phyloP scores from a whole-genome alignment of 1,284 basidiomycete genomes.

The Takashimella tepidaria region DNA sequence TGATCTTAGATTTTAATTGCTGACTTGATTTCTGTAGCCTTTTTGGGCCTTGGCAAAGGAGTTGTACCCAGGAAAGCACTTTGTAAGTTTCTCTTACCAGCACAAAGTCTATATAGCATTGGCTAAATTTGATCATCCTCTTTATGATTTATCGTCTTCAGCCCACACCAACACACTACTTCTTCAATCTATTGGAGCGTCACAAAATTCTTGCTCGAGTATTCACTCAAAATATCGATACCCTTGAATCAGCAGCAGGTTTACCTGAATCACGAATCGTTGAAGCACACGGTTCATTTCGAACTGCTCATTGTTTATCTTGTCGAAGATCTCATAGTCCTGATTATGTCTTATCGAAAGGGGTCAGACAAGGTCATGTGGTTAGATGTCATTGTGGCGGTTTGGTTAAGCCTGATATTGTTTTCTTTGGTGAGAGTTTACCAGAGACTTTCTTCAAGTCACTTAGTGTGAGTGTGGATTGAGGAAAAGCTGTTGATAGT shows the following conservation, averaged over 20 bases:
- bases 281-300: conserved; percentile 92
- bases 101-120: too few relatives aligned
- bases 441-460: conserved; percentile 47
- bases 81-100: conserved; percentile 48
- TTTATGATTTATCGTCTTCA: too few relatives aligned
- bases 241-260: conserved; percentile 79
- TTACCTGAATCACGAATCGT: conserved; percentile 69
- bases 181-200: conserved; percentile 55
- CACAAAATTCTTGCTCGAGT: conserved; percentile 37
- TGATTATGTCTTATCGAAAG: conserved; percentile 62
- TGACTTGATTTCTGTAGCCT: conserved; percentile 45
- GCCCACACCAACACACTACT: conserved; percentile 86
- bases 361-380: conserved; percentile 57
- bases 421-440: conserved; percentile 81
- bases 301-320: conserved; percentile 69
- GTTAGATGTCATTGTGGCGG: conserved; percentile 65
- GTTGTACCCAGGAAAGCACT: conserved; percentile 60
- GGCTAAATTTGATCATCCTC: background rate
- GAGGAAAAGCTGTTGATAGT: too few relatives aligned
- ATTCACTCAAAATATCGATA: conserved; percentile 63
- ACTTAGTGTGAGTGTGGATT: conserved; percentile 23
- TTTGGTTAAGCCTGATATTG: conserved; percentile 84
- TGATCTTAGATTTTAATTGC: background rate
- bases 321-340: conserved; percentile 58
- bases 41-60: conserved; percentile 86